phyloP scores from a whole-genome alignment of 352 stramenopile genomes.

The Globisporangium yorkense region DNA sequence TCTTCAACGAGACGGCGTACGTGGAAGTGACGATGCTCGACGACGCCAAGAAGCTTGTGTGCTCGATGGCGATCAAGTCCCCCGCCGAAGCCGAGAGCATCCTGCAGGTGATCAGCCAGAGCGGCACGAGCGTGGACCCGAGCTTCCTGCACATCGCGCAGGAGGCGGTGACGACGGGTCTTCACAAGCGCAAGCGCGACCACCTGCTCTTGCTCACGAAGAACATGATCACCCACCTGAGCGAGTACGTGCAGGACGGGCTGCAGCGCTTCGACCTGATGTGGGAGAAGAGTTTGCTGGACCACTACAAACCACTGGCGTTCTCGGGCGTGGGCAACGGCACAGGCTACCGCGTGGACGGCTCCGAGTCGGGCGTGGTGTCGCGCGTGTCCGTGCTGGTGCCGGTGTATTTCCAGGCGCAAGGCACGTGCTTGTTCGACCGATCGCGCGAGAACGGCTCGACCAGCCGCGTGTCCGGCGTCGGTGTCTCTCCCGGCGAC shows the following conservation, averaged over 20 bases:
- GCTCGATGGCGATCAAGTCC: slow-evolving; percentile 80
- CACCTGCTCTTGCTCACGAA: slow-evolving; percentile 75
- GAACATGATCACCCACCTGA: slow-evolving; percentile 84
- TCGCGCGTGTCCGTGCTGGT: slow-evolving; percentile 75
- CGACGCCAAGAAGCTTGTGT: slow-evolving; percentile 76
- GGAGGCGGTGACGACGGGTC: slow-evolving; percentile 50
- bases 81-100: slow-evolving; percentile 71
- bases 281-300: slow-evolving; percentile 79
- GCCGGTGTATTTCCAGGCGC: slow-evolving; percentile 70
- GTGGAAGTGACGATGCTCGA: slow-evolving; percentile 83
- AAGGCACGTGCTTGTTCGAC: slow-evolving; percentile 79
- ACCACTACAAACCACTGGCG: slow-evolving; percentile 72
- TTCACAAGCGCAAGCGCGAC: slow-evolving; percentile 62
- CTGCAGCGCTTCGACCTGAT: slow-evolving; percentile 78
- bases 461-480: slow-evolving; percentile 47
- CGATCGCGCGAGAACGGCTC: slow-evolving; percentile 46
- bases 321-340: slow-evolving; percentile 71
- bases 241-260: slow-evolving; percentile 76
- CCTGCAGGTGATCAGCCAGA: slow-evolving; percentile 46
- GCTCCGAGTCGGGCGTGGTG: slow-evolving; percentile 39
- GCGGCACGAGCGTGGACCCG: slow-evolving; percentile 40
- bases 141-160: slow-evolving; percentile 66
- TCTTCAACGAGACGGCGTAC: slow-evolving; percentile 82
- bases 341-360: slow-evolving; percentile 64
- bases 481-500: slow-evolving; percentile 59